Conservation (phyloP, 768 basidiomycete genomes). For the Auricularia sp. region DNA sequence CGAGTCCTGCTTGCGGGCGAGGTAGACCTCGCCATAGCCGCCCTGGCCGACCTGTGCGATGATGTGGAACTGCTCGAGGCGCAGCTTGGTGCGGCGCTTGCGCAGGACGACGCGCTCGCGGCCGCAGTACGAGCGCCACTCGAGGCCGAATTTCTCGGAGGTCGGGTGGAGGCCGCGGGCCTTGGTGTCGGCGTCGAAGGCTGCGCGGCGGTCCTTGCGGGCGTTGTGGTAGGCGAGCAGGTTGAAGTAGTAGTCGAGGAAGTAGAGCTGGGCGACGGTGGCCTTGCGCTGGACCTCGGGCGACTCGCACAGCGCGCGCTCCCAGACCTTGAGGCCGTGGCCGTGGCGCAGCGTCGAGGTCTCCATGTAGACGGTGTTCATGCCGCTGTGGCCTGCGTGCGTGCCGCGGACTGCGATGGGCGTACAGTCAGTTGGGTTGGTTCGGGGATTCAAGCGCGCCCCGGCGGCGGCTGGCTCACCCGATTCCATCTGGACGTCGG, state of each 20-base stretch:
- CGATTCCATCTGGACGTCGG: background rate
- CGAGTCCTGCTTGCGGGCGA: conserved; percentile 90
- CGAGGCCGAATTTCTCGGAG: conserved; percentile 49
- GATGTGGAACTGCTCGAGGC: conserved; percentile 93
- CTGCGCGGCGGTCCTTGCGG: conserved; percentile 72
- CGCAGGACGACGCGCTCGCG: conserved; percentile 89
- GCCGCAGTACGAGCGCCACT: conserved; percentile 88
- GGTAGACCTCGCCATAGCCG: conserved; percentile 94
- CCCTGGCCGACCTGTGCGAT: conserved; percentile 98
- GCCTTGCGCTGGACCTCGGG: conserved; percentile 89
- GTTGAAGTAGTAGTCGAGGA: conserved; percentile 98
- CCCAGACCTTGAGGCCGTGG: conserved; percentile 60
- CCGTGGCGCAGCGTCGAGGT: conserved; percentile 37
- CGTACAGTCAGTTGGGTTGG: background rate
- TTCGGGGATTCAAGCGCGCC: background rate
- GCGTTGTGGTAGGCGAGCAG: conserved; percentile 78
- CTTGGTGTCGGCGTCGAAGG: conserved; percentile 75
- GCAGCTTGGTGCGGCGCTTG: conserved; percentile 83
- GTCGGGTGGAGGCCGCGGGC: conserved; percentile 46
- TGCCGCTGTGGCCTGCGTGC: conserved; percentile 32
- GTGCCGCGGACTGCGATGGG: conserved; percentile 2
- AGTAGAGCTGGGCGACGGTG: conserved; percentile 94
- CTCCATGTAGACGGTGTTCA: conserved; percentile 47
- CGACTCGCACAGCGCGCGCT: conserved; percentile 73
- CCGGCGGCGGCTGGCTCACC: background rate